Percentiles rank a stretch among this genome's conserved stretches.
Evolutionary conservation across 805 yeast species (phyloP).

Genomic region (Schizosaccharomyces japonicus): DNA sequence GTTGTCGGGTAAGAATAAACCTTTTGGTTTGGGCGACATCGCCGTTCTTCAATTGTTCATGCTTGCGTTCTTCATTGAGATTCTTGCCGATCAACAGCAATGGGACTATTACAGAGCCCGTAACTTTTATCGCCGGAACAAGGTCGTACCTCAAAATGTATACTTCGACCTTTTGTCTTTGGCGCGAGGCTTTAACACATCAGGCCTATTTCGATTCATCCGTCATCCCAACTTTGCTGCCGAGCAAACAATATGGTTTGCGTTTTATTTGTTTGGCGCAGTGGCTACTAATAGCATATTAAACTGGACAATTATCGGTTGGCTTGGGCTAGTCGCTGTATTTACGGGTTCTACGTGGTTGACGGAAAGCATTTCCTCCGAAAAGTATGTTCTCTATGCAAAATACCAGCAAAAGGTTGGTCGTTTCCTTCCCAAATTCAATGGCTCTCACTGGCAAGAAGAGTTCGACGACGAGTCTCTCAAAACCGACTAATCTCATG

Average conservation of each 20-base stretch:
- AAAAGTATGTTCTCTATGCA: constrained; percentile 6
- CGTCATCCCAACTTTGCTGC: constrained; percentile 14
- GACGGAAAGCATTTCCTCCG: constrained; percentile 7
- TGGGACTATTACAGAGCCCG: constrained; percentile 4
- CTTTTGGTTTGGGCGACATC: constrained; percentile 4
- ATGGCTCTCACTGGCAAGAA: neutral
- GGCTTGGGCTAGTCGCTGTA: constrained; percentile 2
- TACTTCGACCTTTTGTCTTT: neutral
- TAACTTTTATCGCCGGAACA: neutral
- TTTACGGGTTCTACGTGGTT: constrained; percentile 3
- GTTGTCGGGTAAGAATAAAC: neutral
- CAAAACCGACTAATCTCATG: neutral
- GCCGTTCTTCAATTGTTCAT: neutral
- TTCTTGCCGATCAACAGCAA: constrained; percentile 7
- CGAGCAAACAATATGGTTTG: constrained; percentile 8
- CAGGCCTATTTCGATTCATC: constrained; percentile 8
- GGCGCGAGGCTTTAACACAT: constrained; percentile 8
- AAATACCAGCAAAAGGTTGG: constrained; percentile 6
- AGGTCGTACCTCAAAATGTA: neutral
- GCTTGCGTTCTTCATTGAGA: neutral
- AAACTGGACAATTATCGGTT: constrained; percentile 8
- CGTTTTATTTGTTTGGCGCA: constrained; percentile 7
- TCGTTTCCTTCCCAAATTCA: constrained; percentile 3
- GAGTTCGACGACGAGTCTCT: neutral
- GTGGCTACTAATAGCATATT: neutral